Percentiles rank a stretch among this genome's conserved stretches.
Evolutionary conservation across 257 asterid genomes (phyloP).

Genomic region (Rhazya stricta): DNA sequence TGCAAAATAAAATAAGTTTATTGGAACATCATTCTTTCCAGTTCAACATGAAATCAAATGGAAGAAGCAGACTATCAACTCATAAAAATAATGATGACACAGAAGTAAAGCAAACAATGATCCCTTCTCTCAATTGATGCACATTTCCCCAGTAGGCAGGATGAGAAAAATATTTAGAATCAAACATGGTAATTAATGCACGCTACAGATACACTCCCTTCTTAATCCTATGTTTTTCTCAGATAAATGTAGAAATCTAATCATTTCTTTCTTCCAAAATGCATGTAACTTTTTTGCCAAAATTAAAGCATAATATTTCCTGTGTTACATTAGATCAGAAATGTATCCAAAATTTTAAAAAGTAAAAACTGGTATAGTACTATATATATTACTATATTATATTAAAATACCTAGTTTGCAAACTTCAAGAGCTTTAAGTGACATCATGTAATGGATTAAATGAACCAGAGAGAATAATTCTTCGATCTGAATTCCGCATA

Average conservation of each 20-base stretch:
- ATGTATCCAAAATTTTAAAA: slow-evolving; percentile 12
- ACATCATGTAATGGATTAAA: slow-evolving; percentile 92
- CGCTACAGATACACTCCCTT: not conserved
- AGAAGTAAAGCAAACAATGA: not conserved
- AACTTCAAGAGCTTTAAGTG: slow-evolving; percentile 91
- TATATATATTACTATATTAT: no score
- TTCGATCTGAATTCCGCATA: slow-evolving; percentile 47
- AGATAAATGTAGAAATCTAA: not conserved
- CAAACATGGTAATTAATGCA: not conserved
- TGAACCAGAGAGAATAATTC: slow-evolving; percentile 82
- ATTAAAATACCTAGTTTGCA: slow-evolving; percentile 82
- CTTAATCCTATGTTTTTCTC: not conserved
- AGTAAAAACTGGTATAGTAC: no score
- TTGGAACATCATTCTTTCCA: not conserved
- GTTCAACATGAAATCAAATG: not conserved
- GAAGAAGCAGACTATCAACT: not conserved
- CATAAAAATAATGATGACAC: not conserved
- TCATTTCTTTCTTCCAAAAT: not conserved
- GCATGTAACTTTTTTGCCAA: not conserved
- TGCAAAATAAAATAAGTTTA: slow-evolving; percentile 35
- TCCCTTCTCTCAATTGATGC: not conserved
- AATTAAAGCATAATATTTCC: not conserved
- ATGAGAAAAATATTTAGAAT: not conserved
- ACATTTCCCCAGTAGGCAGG: not conserved
- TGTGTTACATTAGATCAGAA: not conserved